These are phyloP conservation scores for Cornus controversa DNA, from an alignment of 148 eudicot species.

Conservation along the genomic window DNA sequence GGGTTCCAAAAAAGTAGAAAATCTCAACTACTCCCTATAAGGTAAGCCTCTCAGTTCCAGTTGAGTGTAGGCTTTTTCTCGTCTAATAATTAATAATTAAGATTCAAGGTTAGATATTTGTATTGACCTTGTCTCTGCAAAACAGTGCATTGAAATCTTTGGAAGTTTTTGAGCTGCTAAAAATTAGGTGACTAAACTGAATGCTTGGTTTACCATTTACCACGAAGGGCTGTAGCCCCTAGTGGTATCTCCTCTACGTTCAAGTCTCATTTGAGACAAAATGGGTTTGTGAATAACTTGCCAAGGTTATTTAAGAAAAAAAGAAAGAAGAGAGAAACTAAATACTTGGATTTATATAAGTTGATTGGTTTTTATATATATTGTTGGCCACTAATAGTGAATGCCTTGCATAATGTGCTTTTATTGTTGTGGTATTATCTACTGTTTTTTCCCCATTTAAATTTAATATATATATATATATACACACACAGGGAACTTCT, in stretches of 20 bases:
- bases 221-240: too few relatives aligned
- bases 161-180: not conserved
- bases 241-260: too few relatives aligned
- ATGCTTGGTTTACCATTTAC: not conserved
- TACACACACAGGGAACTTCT: constrained; percentile 89
- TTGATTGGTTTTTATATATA: not conserved
- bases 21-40: not conserved
- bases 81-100: not conserved
- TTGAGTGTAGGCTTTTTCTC: not conserved
- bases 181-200: not conserved
- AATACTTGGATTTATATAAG: not conserved
- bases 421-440: not conserved
- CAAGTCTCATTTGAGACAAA: too few relatives aligned
- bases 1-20: not conserved
- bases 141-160: not conserved
- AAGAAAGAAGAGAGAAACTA: too few relatives aligned
- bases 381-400: not conserved
- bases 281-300: too few relatives aligned
- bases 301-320: too few relatives aligned
- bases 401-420: not conserved
- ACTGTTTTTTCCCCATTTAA: not conserved
- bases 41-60: too few relatives aligned
- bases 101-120: not conserved
- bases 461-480: not conserved
- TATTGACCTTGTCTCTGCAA: not conserved